Evolutionary conservation across 2,329 filamentous ascomycete genomes (phyloP).

Genomic region (Beauveria sp.): DNA sequence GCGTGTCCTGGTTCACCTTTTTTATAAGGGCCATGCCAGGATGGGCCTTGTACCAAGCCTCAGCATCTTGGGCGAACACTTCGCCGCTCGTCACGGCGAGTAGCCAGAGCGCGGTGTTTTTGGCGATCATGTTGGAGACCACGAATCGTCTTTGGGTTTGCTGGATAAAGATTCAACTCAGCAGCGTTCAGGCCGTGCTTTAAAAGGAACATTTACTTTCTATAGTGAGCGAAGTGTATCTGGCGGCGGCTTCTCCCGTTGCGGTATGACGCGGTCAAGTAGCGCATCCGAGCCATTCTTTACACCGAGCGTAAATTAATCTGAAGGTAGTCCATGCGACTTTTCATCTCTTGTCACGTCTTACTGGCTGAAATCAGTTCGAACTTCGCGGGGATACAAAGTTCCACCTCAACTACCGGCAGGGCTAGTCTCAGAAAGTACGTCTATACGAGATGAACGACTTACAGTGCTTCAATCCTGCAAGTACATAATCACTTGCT

Average conservation of each 20-base stretch:
- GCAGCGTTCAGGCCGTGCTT: background rate
- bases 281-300: background rate
- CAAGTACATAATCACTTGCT: background rate
- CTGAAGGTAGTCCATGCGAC: background rate
- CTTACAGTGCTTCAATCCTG: background rate
- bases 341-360: background rate
- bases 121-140: background rate
- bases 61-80: slow-evolving; percentile 5
- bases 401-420: background rate
- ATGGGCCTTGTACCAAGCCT: slow-evolving; percentile 15
- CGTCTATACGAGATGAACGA: background rate
- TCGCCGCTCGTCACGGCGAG: background rate
- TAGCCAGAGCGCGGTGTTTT: background rate
- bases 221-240: background rate
- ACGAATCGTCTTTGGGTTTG: background rate
- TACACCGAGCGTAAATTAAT: background rate
- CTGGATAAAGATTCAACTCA: background rate
- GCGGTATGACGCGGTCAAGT: background rate
- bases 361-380: background rate
- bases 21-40: slow-evolving; percentile 14
- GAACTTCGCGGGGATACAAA: background rate
- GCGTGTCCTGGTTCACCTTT: slow-evolving; percentile 13
- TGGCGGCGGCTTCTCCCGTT: background rate
- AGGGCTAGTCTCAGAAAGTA: background rate
- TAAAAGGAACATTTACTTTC: background rate